Conservation (phyloP, 768 basidiomycete genomes). For the Leccinum imitatum region DNA sequence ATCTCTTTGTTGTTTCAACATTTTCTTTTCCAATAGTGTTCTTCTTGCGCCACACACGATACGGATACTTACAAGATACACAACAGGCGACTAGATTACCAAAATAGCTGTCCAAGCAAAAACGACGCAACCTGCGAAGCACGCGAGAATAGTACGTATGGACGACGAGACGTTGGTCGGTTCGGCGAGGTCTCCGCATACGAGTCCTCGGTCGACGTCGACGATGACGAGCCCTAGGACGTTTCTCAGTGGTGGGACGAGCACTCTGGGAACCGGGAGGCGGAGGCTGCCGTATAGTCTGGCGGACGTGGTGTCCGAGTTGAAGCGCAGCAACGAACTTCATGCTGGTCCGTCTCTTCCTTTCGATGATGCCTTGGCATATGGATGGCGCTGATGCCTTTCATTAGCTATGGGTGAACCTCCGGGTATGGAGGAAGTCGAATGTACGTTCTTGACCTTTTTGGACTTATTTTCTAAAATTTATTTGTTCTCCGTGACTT, state of each 20-base stretch:
- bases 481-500: no score
- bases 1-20: background rate
- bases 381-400: background rate
- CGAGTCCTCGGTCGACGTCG: slow-evolving; percentile 23
- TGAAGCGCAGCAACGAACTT: slow-evolving; percentile 38
- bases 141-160: slow-evolving; percentile 8
- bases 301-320: slow-evolving; percentile 43
- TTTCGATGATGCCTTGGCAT: background rate
- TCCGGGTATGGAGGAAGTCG: slow-evolving; percentile 38
- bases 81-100: background rate
- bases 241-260: slow-evolving; percentile 3
- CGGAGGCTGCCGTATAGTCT: slow-evolving; percentile 41
- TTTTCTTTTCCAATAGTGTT: background rate
- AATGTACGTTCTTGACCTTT: slow-evolving; percentile 26
- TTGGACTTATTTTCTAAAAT: no score
- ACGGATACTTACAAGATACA: background rate
- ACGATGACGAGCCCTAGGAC: slow-evolving; percentile 16
- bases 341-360: slow-evolving; percentile 30
- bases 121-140: background rate
- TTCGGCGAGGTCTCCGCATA: slow-evolving; percentile 20
- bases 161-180: slow-evolving; percentile 27
- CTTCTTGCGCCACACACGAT: background rate
- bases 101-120: background rate
- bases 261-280: slow-evolving; percentile 20
- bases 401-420: slow-evolving; percentile 31